Evolutionary conservation across 768 basidiomycete genomes (phyloP), one percentile per base, ranked within the genome.

Genomic region (Leccinum subtestaceum): DNA sequence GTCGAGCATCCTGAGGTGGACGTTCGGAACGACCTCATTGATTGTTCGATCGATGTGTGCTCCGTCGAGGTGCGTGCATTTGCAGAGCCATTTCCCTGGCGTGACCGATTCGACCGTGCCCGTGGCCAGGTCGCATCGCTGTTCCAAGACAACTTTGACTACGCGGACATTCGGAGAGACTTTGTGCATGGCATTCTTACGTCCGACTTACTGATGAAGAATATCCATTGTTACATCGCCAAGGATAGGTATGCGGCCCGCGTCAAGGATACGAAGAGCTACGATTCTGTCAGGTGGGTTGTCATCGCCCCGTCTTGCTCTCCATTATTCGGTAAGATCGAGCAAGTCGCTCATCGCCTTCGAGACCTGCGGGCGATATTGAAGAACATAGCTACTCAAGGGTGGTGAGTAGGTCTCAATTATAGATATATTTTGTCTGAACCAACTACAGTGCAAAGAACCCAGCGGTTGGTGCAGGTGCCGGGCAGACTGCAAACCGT

Each of bases 111-210:
- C 3, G 40, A 51, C 34, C 59, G 15, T 40, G n/a, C 8, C 40
- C 45, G 29, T 53, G 58, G 36, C 56, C 65, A 97, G 90, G 91
- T 98, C 38, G 94, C 94, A 2, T 95, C 95, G 1, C 72, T 98
- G 5, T 99, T 98, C 77, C 94, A 95, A 71, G 97, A 98, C 76
- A 98, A 98, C 76, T 99, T 99, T 68, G 97, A 98, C 75, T 98
- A 95, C 68, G 85, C 87, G 13, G 93, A 95, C 74, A 82, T 98
- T 60, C 86, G 95, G 58, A 80, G 85, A 63, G 94, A 98, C 74
- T 97, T 99, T 67, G 90, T 98, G 15, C 91, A 92, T 68, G 96
- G 96, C 17, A 84, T 99, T 51, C 80, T 99, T 63, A 96, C 93
- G 0, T 95, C 93, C 13, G 97, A 99, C 73, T 73, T 98, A 36